Evolutionary conservation across 2,329 filamentous ascomycete genomes (phyloP), one percentile per base, ranked within the genome.

Genomic region (Xylariaceae sp.): DNA sequence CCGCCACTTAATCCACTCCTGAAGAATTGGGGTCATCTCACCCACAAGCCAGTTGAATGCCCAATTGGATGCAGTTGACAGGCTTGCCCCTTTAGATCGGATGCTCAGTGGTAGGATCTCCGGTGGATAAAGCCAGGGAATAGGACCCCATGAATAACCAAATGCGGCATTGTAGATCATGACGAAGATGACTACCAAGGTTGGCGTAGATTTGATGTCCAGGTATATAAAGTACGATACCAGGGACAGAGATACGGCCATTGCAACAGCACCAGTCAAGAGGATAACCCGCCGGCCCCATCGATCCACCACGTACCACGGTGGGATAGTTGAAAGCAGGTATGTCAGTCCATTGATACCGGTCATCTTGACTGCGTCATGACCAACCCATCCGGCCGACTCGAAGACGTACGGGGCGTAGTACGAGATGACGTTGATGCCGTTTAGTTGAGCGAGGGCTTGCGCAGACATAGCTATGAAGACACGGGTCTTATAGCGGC

Each of bases 381-480:
- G 91, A 23, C 93, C 95, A 52, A 85, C 77, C 95, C 93, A 98
- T n/a, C 95, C 93, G 40, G 95, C 95, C 57, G 93, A 93, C 75
- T 97, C 93, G 68, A 99, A 98, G 16, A 98, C 93, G 53, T 96
- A 86, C 0, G 95, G 95, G 1, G 95, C 95, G 71, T 99, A 99
- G 80, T 98, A 99, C 1, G 93, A 98, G 62, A 99, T 99, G 71
- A 99, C 95, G 75, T 99, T 99, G 79, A 99, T 99, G 63, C 95
- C 95, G 77, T 98, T 98, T 51, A 99, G 85, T 75, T 99, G 95
- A 23, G 95, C 95, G 63, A 99, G 85, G 5, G 88, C 92, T 75
- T 98, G 95, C 3, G 95, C 95, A 32, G 93, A 98, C 95, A 98
- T 98, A 75, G 95, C 95, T 72, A 98, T 98, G 70, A 98, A 91